Base-by-base conservation (phyloP, 139 green algal genomes). In the Chlorella sp. region DNA sequence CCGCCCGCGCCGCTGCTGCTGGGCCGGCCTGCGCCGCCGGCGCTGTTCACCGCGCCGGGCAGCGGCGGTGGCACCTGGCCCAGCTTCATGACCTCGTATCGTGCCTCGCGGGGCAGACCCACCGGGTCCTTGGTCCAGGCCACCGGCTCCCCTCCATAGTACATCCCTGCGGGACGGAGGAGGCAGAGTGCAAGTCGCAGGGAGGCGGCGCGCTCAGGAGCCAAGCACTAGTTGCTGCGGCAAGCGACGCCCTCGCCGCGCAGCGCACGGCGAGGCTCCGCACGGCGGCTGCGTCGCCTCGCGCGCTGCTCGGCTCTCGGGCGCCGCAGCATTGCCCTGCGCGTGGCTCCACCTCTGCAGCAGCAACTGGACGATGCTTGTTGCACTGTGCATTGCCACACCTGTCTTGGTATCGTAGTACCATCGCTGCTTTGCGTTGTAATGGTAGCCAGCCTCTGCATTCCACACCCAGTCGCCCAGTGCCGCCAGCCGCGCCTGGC, bases 61-160 rank as follows among this genome's bases (percentile, higher is more conserved):
- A 63, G 56, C 31, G 82, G 74, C 62, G 77, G 61, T 40, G 87
- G 81, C 60, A 31, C 43, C n/a, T n/a, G n/a, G n/a, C n/a, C n/a
- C n/a, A n/a, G n/a, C 27, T 63, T 35, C 65, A 82, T 77, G 5
- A 66, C 58, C 35, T 77, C 77, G 55, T 72, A 93, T 11, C 75
- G 68, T 14, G 90, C 84, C 29, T 77, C 83, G 12, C 64, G 55
- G 31, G 89, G 89, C 0, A 95, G 80, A 29, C n/a, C n/a, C n/a
- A 72, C 46, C 9, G 90, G 90, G 0, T 59, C 25, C 11, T 75
- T 59, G 27, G 87, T 89, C 91, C 91, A 96, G 1, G 77, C 76
- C 14, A 83, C 71, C 2, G 90, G 90, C 2, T 95, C 88, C 0
- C 91, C 91, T 11, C 91, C 91, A 73, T 94, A 96, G 71, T 96